A percentile compares a stretch with the other conserved stretches of the same genome.
phyloP scores from a whole-genome alignment of 768 basidiomycete genomes.

The Agrocybe pediades region DNA sequence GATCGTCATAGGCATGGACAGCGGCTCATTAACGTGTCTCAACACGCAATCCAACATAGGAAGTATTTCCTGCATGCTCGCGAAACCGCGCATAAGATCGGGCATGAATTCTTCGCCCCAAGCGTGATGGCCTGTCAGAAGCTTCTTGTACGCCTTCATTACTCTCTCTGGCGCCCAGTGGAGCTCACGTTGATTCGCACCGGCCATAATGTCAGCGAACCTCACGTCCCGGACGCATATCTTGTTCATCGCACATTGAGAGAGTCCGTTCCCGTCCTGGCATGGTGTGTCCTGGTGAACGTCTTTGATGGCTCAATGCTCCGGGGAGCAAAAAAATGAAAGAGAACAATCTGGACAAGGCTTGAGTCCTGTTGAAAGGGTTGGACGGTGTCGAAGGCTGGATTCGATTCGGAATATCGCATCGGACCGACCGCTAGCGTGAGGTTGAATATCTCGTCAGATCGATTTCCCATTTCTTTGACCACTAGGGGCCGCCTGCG shows the following conservation, averaged over 20 bases:
- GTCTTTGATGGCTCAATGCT: slow-evolving; percentile 20
- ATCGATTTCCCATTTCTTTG: no score
- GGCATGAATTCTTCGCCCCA: slow-evolving; percentile 22
- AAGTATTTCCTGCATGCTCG: slow-evolving; percentile 6
- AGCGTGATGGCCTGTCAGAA: no score
- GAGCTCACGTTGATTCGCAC: slow-evolving; percentile 3
- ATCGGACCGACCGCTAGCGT: background rate
- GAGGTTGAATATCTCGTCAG: background rate
- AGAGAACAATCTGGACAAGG: slow-evolving; percentile 24
- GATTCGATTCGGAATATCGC: background rate
- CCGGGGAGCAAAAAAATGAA: slow-evolving; percentile 28
- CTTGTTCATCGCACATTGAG: slow-evolving; percentile 30
- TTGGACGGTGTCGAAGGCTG: background rate
- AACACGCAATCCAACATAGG: background rate
- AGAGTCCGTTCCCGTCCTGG: slow-evolving; percentile 19
- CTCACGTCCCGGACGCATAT: slow-evolving; percentile 19
- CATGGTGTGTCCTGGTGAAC: slow-evolving; percentile 18
- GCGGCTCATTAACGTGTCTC: background rate
- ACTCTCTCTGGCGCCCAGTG: no score
- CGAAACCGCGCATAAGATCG: slow-evolving; percentile 3
- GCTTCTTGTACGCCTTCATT: background rate
- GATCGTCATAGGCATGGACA: slow-evolving; percentile 33
- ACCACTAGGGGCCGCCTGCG: no score
- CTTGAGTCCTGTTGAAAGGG: background rate
- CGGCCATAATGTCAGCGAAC: slow-evolving; percentile 9